Evolutionary conservation across 2,329 filamentous ascomycete genomes (phyloP).

Genomic region (Fusarium sp.): DNA sequence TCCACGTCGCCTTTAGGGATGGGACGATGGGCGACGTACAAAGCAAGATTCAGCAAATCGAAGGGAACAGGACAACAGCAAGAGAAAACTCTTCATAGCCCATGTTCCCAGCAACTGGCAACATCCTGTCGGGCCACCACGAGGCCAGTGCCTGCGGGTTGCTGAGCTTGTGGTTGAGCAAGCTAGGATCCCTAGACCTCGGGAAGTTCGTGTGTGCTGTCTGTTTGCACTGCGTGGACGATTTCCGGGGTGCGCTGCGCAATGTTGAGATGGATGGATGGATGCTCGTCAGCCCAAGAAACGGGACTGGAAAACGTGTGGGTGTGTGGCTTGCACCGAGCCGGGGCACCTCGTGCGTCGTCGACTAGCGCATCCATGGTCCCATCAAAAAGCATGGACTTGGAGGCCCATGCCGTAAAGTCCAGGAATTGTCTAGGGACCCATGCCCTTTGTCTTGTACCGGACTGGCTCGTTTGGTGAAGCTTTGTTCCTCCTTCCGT

Average conservation of each 20-base stretch:
- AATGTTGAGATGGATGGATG: slow-evolving; percentile 22
- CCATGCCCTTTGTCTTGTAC: slow-evolving; percentile 17
- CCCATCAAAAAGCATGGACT: slow-evolving; percentile 37
- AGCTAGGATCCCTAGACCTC: slow-evolving; percentile 18
- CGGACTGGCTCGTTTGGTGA: slow-evolving; percentile 20
- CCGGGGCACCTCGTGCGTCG: slow-evolving; percentile 50
- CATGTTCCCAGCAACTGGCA: slow-evolving; percentile 19
- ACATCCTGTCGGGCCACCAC: slow-evolving; percentile 14
- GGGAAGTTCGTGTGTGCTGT: slow-evolving; percentile 14
- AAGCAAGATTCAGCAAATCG: slow-evolving; percentile 4
- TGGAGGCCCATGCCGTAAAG: slow-evolving; percentile 27
- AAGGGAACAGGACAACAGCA: neutral
- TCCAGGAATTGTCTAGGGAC: slow-evolving; percentile 8
- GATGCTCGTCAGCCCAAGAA: slow-evolving; percentile 32
- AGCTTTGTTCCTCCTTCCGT: slow-evolving; percentile 13
- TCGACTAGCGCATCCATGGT: slow-evolving; percentile 39
- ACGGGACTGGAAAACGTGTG: slow-evolving; percentile 34
- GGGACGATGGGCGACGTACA: neutral
- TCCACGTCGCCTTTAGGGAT: neutral
- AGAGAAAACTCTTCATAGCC: slow-evolving; percentile 23
- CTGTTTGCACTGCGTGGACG: slow-evolving; percentile 10
- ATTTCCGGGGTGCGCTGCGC: slow-evolving; percentile 19
- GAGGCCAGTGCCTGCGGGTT: slow-evolving; percentile 28
- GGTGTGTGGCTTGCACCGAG: slow-evolving; percentile 42
- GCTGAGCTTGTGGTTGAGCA: slow-evolving; percentile 14